Percentiles rank a stretch among this genome's conserved stretches.
phyloP scores from a whole-genome alignment of 1,284 basidiomycete species.

The Malassezia equina region DNA sequence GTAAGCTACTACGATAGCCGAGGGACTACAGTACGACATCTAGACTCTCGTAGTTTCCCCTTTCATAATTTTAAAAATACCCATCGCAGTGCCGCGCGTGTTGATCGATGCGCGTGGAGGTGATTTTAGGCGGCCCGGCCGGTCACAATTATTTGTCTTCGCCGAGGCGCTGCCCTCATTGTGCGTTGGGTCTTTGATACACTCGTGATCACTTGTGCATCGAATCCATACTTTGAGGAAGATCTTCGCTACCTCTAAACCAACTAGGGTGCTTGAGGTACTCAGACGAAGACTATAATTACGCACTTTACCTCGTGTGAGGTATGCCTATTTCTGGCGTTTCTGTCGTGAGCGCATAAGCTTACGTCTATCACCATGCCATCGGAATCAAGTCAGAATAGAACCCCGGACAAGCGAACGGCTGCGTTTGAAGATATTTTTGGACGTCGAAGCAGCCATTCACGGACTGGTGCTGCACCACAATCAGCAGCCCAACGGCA shows the following conservation, averaged over 20 bases:
- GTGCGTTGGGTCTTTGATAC: not conserved
- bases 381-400: not conserved
- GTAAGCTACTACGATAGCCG: too few species aligned
- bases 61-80: not conserved
- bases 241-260: not conserved
- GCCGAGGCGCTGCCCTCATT: not conserved
- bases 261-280: not conserved
- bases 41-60: not conserved
- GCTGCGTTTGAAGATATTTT: constrained; percentile 15
- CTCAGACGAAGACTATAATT: not conserved
- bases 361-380: not conserved
- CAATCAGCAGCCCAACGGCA: not conserved
- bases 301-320: not conserved
- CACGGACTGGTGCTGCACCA: not conserved
- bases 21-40: too few species aligned
- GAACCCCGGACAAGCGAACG: constrained; percentile 11
- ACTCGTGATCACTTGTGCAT: not conserved
- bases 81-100: not conserved
- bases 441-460: constrained; percentile 1
- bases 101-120: not conserved
- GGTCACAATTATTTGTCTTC: not conserved
- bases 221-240: not conserved
- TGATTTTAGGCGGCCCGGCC: not conserved
- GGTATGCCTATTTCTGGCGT: not conserved
- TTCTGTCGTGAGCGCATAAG: not conserved